Evolutionary conservation across 352 stramenopile genomes (phyloP).

Genomic region (Pythium graminicola): DNA sequence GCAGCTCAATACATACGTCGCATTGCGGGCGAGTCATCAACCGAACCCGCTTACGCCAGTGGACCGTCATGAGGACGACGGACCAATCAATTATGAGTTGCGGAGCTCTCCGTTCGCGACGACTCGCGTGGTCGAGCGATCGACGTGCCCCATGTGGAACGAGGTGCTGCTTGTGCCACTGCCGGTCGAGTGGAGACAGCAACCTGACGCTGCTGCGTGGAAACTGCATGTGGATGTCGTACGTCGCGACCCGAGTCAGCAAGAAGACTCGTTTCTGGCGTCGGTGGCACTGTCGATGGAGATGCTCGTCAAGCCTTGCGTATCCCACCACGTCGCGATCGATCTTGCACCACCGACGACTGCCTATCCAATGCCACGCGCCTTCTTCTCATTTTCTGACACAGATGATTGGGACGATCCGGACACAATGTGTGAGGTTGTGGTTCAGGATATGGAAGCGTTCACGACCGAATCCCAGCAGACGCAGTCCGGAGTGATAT

Average conservation of each 20-base stretch:
- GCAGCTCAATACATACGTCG: constrained; percentile 19
- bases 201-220: constrained; percentile 4
- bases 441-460: constrained; percentile 2
- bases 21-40: background rate
- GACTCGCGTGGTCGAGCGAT: constrained; percentile 48
- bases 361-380: background rate
- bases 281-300: constrained; percentile 16
- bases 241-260: constrained; percentile 45
- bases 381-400: constrained; percentile 14
- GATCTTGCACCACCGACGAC: background rate
- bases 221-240: constrained; percentile 57
- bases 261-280: constrained; percentile 44
- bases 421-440: constrained; percentile 7
- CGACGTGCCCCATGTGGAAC: constrained; percentile 43
- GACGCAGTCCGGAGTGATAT: background rate
- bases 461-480: background rate
- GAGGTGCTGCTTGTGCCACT: constrained; percentile 58
- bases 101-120: constrained; percentile 55
- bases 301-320: background rate
- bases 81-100: constrained; percentile 33
- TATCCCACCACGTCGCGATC: constrained; percentile 8
- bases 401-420: background rate
- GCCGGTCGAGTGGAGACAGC: constrained; percentile 33
- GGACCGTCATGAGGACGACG: constrained; percentile 4
- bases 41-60: background rate